These are phyloP conservation scores for Chlorella sp. DNA, from an alignment of 139 green algal genomes.

Conservation along the genomic window DNA sequence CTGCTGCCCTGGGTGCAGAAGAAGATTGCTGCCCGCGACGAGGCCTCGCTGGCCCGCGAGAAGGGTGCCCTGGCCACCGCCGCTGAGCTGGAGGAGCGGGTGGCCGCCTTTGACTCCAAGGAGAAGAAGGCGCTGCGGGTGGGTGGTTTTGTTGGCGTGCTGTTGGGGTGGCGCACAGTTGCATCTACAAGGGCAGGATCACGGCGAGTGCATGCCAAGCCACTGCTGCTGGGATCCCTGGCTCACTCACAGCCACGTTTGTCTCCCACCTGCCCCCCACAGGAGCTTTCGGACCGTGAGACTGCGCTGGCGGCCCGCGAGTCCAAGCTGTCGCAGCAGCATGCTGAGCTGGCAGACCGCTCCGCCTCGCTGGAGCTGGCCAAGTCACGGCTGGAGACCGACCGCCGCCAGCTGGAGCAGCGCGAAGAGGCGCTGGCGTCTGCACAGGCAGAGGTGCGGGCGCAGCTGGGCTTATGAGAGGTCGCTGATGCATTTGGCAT, in stretches of 20 bases:
- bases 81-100: conserved; percentile 34
- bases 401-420: conserved; percentile 31
- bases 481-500: no score
- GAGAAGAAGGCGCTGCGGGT: conserved; percentile 36
- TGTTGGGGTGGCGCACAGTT: no score
- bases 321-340: conserved; percentile 10
- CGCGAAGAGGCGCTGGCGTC: conserved; percentile 26
- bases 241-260: background rate
- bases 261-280: background rate
- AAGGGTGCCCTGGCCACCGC: conserved; percentile 16
- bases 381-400: conserved; percentile 24
- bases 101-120: conserved; percentile 32
- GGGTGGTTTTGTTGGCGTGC: background rate
- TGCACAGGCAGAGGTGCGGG: conserved; percentile 32
- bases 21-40: conserved; percentile 36
- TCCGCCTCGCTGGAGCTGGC: conserved; percentile 11
- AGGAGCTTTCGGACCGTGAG: conserved; percentile 51
- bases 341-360: conserved; percentile 24
- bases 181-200: no score
- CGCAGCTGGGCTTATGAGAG: no score
- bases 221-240: background rate
- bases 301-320: conserved; percentile 16
- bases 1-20: background rate
- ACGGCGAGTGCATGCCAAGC: no score
- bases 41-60: conserved; percentile 29